Evolutionary conservation across 2,329 filamentous ascomycete genomes (phyloP), one percentile per base, ranked within the genome.

Genomic region (Pestalotiopsis fici): DNA sequence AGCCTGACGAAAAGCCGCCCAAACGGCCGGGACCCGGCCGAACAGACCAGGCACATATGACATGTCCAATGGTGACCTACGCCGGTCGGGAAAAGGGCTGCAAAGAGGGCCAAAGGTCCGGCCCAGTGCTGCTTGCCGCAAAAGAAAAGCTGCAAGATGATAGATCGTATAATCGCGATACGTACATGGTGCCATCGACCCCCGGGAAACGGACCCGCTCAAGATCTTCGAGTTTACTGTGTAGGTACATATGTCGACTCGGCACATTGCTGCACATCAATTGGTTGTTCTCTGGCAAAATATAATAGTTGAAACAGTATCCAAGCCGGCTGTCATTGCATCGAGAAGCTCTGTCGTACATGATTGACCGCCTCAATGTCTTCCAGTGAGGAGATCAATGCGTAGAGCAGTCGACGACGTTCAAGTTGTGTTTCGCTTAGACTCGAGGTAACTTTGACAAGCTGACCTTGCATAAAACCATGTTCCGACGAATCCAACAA

Each of bases 121-220:
- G 43, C 35, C 25, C 18, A 50, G 37, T 15, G 55, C 43, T 50
- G 43, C 43, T 35, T 50, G 43, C 43, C 43, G 43, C 43, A n/a
- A 2, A 50, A 21, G 21, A 50, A 21, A n/a, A 50, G 35, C 60
- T 63, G 60, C 60, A 50, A 63, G 60, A 63, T 63, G 60, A 63
- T 27, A 63, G 60, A 63, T 63, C 60, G 50, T n/a, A 3, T 3
- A 18, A 50, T 63, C 60, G 60, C 60, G 60, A 63, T 63, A 27
- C n/a, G 37, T 21, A 27, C 13, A 57, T 18, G 21, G 27, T 18
- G n/a, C n/a, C n/a, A 61, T 31, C 59, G 21, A 61, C n/a, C 31
- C 35, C 59, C 25, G 59, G 31, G 7, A 23, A 4, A 25, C n/a
- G 21, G 27, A 27, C 31, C 59, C 27, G 59, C 59, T 35, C 23